Conservation (phyloP, 1,284 basidiomycete species). For the Sporisorium graminicola region DNA sequence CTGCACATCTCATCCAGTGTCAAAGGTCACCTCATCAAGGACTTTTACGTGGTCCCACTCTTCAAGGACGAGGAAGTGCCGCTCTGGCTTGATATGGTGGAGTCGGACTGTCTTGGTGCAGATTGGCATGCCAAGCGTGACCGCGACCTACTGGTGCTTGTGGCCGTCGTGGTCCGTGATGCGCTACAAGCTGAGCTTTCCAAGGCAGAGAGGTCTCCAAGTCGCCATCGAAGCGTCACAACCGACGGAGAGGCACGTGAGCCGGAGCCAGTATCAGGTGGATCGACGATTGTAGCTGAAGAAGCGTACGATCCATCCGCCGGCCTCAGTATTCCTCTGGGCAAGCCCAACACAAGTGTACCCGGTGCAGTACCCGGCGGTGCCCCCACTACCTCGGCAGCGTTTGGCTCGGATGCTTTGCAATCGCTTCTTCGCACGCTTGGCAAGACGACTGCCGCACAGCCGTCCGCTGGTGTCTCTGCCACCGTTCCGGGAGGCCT, state of each 20-base stretch:
- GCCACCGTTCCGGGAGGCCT: conserved; percentile 2
- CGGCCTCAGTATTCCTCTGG: conserved; percentile 18
- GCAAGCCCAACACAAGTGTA: not conserved
- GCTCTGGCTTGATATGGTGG: conserved; percentile 59
- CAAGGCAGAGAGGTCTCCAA: conserved; percentile 17
- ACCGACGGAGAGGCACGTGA: conserved; percentile 14
- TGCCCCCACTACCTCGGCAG: conserved; percentile 1
- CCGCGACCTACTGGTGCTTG: conserved; percentile 57
- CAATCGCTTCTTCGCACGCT: conserved; percentile 43
- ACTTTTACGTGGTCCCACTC: conserved; percentile 67
- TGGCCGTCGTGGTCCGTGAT: conserved; percentile 57
- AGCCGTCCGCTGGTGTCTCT: not conserved
- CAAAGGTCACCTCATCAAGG: conserved; percentile 60
- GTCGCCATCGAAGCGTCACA: conserved; percentile 24
- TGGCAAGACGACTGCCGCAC: conserved; percentile 30
- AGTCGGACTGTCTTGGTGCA: conserved; percentile 46
- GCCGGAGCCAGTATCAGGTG: not conserved
- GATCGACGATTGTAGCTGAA: not conserved
- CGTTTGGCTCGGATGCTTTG: conserved; percentile 35
- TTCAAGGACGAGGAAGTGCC: conserved; percentile 56
- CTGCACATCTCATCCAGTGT: conserved; percentile 53
- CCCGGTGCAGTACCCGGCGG: not conserved
- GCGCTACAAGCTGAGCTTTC: conserved; percentile 35
- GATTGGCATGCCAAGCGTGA: conserved; percentile 42
- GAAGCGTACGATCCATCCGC: conserved; percentile 33